Conservation (phyloP, 1,139 yeast species). For the Lodderomyces theae region DNA sequence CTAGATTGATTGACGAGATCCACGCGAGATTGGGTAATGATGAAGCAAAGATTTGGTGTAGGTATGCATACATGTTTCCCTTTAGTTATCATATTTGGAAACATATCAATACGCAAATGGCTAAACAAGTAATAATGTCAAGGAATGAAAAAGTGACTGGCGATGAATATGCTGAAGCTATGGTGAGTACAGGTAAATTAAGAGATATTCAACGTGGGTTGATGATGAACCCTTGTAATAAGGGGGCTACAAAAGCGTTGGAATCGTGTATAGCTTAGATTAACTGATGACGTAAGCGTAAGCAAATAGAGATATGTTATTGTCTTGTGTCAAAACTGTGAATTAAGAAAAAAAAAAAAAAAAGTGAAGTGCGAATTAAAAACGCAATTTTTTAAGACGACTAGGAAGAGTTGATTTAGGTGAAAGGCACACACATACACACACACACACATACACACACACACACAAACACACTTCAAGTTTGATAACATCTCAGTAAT, state of each 20-base stretch:
- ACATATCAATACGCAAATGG: constrained; percentile 49
- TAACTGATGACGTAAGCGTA: background rate
- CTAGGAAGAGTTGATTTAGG: too few species aligned
- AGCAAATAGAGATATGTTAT: too few species aligned
- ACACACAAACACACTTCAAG: too few species aligned
- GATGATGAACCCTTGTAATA: constrained; percentile 27
- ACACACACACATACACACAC: too few species aligned
- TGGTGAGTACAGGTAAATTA: constrained; percentile 42
- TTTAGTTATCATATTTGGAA: constrained; percentile 68
- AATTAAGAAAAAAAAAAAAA: background rate
- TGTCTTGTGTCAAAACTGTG: background rate
- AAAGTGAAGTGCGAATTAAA: background rate
- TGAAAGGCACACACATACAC: too few species aligned
- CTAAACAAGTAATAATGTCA: constrained; percentile 46
- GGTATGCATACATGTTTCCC: constrained; percentile 73
- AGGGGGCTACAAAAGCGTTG: constrained; percentile 1
- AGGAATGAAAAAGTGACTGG: constrained; percentile 52
- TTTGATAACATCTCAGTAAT: too few species aligned
- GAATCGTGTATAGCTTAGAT: constrained; percentile 2
- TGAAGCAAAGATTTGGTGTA: constrained; percentile 52
- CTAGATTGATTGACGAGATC: constrained; percentile 57
- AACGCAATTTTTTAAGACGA: constrained; percentile 1
- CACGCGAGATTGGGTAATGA: constrained; percentile 28
- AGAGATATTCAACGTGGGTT: constrained; percentile 60
- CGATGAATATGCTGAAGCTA: constrained; percentile 50